These are phyloP conservation scores for Penicillium occitanis DNA, from an alignment of 2,329 filamentous ascomycete species.

Conservation along the genomic window DNA sequence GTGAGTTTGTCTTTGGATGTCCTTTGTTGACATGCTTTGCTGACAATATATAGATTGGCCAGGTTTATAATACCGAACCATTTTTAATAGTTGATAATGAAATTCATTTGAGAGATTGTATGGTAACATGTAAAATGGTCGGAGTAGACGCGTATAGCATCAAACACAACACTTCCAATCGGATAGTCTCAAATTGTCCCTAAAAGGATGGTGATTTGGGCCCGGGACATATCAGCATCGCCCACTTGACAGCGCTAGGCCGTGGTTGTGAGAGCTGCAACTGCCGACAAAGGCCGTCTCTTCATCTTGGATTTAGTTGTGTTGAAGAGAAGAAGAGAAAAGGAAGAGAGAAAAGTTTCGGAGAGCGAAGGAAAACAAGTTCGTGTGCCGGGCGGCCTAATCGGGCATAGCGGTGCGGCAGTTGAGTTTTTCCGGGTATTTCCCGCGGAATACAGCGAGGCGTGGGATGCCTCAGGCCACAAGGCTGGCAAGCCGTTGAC, in stretches of 20 bases:
- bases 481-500: conserved; percentile 7
- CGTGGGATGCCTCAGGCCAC: conserved; percentile 7
- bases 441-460: conserved; percentile 21
- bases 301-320: conserved; percentile 81
- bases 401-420: background rate
- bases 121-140: background rate
- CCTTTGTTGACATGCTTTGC: background rate
- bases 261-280: conserved; percentile 46
- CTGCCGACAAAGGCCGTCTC: conserved; percentile 62
- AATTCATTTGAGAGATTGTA: background rate
- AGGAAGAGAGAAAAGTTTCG: conserved; percentile 22
- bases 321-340: conserved; percentile 49
- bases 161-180: conserved; percentile 49
- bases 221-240: conserved; percentile 65
- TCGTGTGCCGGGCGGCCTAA: background rate
- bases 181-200: conserved; percentile 62
- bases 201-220: conserved; percentile 62
- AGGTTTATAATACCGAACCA: conserved; percentile 25
- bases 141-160: background rate
- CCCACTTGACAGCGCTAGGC: conserved; percentile 44
- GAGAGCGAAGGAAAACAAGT: conserved; percentile 23
- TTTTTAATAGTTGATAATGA: background rate
- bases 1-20: conserved; percentile 41
- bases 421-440: conserved; percentile 23
- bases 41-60: conserved; percentile 35